Base-by-base conservation (phyloP, 495 filamentous ascomycete genomes). In the Penicillium simplicissimum region DNA sequence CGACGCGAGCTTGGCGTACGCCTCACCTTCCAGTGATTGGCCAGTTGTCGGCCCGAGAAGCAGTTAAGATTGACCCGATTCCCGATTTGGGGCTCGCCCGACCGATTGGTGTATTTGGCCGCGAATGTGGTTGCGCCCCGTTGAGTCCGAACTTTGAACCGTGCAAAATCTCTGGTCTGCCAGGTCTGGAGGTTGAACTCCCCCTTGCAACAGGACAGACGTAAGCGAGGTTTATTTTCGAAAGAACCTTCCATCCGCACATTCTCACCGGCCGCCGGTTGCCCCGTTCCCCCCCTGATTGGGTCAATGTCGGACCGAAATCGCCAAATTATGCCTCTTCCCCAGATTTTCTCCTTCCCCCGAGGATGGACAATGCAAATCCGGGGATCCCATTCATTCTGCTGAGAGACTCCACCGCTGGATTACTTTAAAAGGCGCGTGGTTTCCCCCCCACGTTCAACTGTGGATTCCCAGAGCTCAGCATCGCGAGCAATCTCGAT, bases 271-370 rank as follows among this genome's bases (percentile, higher is more conserved):
- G 14, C 8, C 13, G 14, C 23, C 14, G 2, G 4, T 33, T 47
- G 8, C 35, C 17, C 34, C 35, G 2, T 34, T 19, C 47, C 28
- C 4, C 21, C 35, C n/a, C 28, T 53, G 21, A 59, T 59, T 59
- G 35, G 57, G 15, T 21, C 57, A 53, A 40, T 59, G 49, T 54
- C 58, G 37, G 36, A 8, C 49, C 58, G 58, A 60, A 34, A 54
- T 23, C 11, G 48, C 51, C 11, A 53, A 9, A 11, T 34, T 14
- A 37, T 35, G 36, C 47, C 25, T 28, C 33, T 52, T 37, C 57
- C 57, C 57, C 57, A 37, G 57, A 53, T 34, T 42, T 21, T 31
- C 48, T 52, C 36, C 43, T n/a, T 8, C 21, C n/a, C n/a, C 28
- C 6, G n/a, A 10, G 0, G 48, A 52, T 17, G n/a, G 8, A 10